phyloP scores from a whole-genome alignment of 2,329 filamentous ascomycete species.

The Gnomoniopsis smithogilvyi region DNA sequence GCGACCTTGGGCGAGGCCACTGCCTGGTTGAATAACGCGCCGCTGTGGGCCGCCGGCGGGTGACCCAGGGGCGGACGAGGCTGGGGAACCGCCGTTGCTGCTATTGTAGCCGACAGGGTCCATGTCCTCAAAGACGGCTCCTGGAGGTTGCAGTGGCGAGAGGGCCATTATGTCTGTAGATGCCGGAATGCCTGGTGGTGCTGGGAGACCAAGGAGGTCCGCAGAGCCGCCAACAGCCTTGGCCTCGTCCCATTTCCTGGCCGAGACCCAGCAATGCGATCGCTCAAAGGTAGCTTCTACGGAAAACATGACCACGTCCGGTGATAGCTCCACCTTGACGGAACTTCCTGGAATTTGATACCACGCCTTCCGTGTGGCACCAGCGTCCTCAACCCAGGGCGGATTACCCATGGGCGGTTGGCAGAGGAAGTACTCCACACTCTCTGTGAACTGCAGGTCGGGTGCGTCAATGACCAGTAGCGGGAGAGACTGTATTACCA shows the following conservation, averaged over 20 bases:
- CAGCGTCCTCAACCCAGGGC: conserved; percentile 69
- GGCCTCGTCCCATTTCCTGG: conserved; percentile 44
- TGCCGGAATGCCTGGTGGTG: conserved; percentile 11
- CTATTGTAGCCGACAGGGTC: conserved; percentile 20
- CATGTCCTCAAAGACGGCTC: conserved; percentile 27
- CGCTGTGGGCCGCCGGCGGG: conserved; percentile 12
- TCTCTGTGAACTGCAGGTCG: conserved; percentile 63
- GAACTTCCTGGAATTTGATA: conserved; percentile 67
- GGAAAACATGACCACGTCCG: conserved; percentile 59
- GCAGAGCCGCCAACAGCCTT: conserved; percentile 11
- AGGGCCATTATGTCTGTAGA: conserved; percentile 10
- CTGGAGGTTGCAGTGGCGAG: conserved; percentile 26
- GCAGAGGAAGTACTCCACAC: conserved; percentile 80
- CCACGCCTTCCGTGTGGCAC: conserved; percentile 65
- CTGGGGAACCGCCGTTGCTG: conserved; percentile 20
- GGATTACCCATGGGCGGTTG: conserved; percentile 68
- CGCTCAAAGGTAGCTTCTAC: conserved; percentile 59
- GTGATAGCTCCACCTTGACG: conserved; percentile 55
- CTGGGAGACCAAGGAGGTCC: conserved; percentile 26
- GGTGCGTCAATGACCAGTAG: conserved; percentile 76
- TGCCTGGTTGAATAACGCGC: conserved; percentile 10
- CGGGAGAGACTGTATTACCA: conserved; percentile 72
- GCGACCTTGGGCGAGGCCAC: conserved; percentile 15
- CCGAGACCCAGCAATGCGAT: conserved; percentile 54
- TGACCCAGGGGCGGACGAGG: conserved; percentile 14